Evolutionary conservation across 345 rosid species (phyloP).

Genomic region (Orychophragmus violaceus): DNA sequence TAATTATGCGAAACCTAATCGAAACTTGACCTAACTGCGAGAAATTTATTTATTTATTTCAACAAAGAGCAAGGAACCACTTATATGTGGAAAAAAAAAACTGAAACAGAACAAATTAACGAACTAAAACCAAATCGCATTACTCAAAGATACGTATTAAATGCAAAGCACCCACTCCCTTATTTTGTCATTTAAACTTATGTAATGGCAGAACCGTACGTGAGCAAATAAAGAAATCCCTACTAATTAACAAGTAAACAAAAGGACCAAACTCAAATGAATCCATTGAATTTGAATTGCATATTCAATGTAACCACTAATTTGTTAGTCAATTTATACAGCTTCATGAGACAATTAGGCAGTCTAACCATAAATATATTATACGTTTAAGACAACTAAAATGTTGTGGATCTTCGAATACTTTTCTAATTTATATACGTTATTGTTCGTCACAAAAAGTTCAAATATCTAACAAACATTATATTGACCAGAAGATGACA

Average conservation of each 20-base stretch:
- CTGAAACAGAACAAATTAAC: neutral
- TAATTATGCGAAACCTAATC: conserved; percentile 2
- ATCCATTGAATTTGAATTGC: conserved; percentile 16
- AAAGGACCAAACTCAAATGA: conserved; percentile 10
- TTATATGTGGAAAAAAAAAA: neutral
- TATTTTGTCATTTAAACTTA: neutral
- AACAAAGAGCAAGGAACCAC: neutral
- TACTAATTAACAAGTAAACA: conserved; percentile 13
- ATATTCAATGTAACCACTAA: neutral
- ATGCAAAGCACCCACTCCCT: conserved; percentile 3
- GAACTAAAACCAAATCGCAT: neutral
- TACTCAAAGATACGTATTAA: neutral
- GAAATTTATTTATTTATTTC: neutral
- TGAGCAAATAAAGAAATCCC: conserved; percentile 16
- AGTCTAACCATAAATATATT: conserved; percentile 4
- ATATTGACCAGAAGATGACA: conserved; percentile 22
- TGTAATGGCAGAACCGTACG: conserved; percentile 16
- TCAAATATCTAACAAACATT: neutral
- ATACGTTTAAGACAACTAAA: conserved; percentile 4
- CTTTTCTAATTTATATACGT: neutral
- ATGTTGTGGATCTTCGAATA: conserved; percentile 7
- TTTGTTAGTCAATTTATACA: conserved; percentile 16
- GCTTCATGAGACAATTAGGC: conserved; percentile 13
- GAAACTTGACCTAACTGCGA: conserved; percentile 1
- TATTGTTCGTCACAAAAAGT: conserved; percentile 8